Conservation (phyloP, 305 asterid species). For the Solanum chacoense region DNA sequence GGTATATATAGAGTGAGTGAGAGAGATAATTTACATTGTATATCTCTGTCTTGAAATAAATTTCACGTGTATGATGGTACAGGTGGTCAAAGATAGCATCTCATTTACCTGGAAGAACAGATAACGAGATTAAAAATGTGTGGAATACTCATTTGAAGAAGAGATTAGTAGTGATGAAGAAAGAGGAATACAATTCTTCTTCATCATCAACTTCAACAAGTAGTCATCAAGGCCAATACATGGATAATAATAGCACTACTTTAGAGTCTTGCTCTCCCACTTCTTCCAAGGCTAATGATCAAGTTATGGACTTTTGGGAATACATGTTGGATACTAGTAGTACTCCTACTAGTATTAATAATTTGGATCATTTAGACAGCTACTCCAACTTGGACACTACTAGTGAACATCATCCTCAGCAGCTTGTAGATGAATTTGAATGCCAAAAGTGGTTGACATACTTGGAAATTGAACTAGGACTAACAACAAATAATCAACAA, state of each 20-base stretch:
- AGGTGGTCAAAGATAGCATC: conserved; percentile 83
- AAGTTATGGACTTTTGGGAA: conserved; percentile 23
- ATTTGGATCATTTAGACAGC: not conserved
- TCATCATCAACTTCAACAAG: not conserved
- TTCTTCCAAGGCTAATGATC: not conserved
- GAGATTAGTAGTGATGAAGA: conserved; percentile 5
- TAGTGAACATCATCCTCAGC: not conserved
- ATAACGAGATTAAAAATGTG: conserved; percentile 62
- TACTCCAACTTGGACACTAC: not conserved
- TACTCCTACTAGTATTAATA: conserved; percentile 2
- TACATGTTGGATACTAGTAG: conserved; percentile 18
- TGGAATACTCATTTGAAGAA: conserved; percentile 72
- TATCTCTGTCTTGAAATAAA: not conserved
- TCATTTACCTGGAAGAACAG: conserved; percentile 58
- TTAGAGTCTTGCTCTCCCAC: not conserved
- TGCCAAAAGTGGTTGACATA: conserved; percentile 32
- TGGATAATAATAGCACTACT: conserved; percentile 10
- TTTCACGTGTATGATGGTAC: not conserved
- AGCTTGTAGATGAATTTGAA: conserved; percentile 6
- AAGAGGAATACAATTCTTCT: not conserved
- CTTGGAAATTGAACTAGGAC: conserved; percentile 50
- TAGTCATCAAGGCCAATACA: not conserved
- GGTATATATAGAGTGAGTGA: conserved; percentile 13
- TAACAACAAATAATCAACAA: not conserved
- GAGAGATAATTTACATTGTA: not conserved